Conservation (phyloP, 176 grass and related monocot genomes). For the Carex pumila region DNA sequence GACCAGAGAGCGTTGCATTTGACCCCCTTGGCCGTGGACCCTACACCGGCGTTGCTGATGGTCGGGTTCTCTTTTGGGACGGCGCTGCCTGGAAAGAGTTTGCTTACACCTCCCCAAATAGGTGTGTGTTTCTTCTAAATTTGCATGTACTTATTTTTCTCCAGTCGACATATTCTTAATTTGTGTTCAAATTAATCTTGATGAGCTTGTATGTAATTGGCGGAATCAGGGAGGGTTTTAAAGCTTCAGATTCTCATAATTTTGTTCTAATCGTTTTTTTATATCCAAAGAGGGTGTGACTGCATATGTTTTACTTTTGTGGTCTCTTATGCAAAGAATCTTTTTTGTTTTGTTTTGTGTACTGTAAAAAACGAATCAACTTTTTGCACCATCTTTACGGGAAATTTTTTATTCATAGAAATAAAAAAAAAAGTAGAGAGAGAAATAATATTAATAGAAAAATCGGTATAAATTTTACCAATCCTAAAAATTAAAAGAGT, state of each 20-base stretch:
- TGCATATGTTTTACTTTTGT: background rate
- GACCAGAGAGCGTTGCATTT: constrained; percentile 85
- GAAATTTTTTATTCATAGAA: no score
- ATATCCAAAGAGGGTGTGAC: background rate
- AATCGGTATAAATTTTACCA: no score
- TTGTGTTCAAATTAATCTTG: background rate
- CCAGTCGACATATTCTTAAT: background rate
- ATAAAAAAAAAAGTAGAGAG: no score
- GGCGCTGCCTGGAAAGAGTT: constrained; percentile 59
- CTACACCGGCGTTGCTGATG: constrained; percentile 85
- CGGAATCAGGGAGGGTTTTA: background rate
- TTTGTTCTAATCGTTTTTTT: background rate
- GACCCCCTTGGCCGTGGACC: constrained; percentile 81
- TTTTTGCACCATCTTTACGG: background rate
- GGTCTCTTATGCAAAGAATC: background rate
- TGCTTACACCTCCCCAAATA: constrained; percentile 67
- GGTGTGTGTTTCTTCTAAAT: constrained; percentile 16
- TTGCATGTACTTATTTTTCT: background rate
- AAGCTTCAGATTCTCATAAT: background rate
- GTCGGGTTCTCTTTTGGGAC: constrained; percentile 75
- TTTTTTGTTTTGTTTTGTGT: background rate
- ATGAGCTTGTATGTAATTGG: background rate
- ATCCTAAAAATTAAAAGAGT: no score
- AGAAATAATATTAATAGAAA: no score
- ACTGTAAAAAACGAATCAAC: background rate